These are phyloP conservation scores for Delphinella strobiligena DNA, from an alignment of 2,329 filamentous ascomycete genomes.

Conservation along the genomic window DNA sequence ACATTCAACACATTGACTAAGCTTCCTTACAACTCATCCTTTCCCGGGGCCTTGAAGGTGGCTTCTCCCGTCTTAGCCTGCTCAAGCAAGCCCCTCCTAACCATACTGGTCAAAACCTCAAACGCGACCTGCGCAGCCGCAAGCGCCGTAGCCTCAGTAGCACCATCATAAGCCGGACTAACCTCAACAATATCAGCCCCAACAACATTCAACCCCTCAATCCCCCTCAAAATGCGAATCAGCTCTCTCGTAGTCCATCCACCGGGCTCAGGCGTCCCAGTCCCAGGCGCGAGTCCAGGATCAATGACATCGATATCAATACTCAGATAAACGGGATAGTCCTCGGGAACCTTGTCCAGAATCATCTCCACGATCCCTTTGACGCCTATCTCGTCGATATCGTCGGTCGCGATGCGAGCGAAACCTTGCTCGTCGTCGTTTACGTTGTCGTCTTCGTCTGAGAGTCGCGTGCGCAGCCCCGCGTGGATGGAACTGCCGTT, in stretches of 20 bases:
- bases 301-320: conserved; percentile 76
- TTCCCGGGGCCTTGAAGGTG: not conserved
- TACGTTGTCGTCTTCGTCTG: conserved; percentile 56
- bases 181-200: conserved; percentile 89
- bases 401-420: conserved; percentile 68
- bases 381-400: conserved; percentile 72
- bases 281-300: conserved; percentile 55
- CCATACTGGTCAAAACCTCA: conserved; percentile 70
- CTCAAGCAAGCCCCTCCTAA: conserved; percentile 30
- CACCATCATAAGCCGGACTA: conserved; percentile 70
- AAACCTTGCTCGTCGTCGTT: conserved; percentile 65
- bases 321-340: conserved; percentile 68
- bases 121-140: conserved; percentile 75
- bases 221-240: conserved; percentile 67
- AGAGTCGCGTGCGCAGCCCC: conserved; percentile 66
- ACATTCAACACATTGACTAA: not conserved
- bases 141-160: conserved; percentile 68
- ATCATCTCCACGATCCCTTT: conserved; percentile 60
- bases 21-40: conserved; percentile 4
- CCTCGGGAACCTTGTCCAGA: conserved; percentile 56
- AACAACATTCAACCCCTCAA: conserved; percentile 74
- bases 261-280: conserved; percentile 79
- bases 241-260: conserved; percentile 86
- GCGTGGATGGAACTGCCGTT: conserved; percentile 70
- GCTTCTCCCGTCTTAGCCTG: conserved; percentile 5